These are phyloP conservation scores for Pholiota microspora DNA, from an alignment of 768 basidiomycete genomes.

Conservation along the genomic window DNA sequence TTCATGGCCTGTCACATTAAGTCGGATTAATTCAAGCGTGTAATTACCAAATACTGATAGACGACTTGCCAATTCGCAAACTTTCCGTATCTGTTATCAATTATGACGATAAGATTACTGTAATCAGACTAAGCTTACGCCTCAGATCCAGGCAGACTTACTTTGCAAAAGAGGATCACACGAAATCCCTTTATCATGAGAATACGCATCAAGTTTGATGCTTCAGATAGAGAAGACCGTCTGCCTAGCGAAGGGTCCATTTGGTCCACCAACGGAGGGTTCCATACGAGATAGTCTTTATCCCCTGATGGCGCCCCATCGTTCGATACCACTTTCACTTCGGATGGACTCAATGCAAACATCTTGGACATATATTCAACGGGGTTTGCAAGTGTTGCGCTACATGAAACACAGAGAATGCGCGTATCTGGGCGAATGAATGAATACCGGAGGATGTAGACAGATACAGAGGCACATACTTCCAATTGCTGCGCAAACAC, in stretches of 20 bases:
- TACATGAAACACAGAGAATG: conserved; percentile 76
- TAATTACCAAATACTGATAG: no score
- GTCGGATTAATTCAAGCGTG: no score
- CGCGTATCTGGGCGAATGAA: conserved; percentile 42
- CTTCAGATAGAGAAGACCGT: conserved; percentile 61
- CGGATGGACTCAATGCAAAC: conserved; percentile 60
- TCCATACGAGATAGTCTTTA: conserved; percentile 84
- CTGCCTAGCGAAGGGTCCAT: conserved; percentile 53
- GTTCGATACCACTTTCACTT: conserved; percentile 66
- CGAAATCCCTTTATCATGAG: conserved; percentile 81
- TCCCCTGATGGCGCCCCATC: conserved; percentile 82
- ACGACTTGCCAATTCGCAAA: conserved; percentile 70
- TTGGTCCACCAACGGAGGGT: conserved; percentile 56
- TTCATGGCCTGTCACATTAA: conserved; percentile 66
- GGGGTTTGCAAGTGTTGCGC: conserved; percentile 83
- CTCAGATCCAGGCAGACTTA: no score
- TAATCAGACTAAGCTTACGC: no score
- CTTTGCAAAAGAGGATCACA: conserved; percentile 89
- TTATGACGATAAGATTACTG: no score
- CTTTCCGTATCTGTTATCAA: conserved; percentile 70
- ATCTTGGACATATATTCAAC: conserved; percentile 71
- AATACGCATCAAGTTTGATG: conserved; percentile 69
- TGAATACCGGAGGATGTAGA: not conserved
- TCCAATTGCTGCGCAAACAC: conserved; percentile 75
- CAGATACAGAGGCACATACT: conserved; percentile 43